A percentile compares a stretch with the other conserved stretches of the same genome.
Conservation (phyloP, 768 basidiomycete species). For the Auriscalpium vulgare region DNA sequence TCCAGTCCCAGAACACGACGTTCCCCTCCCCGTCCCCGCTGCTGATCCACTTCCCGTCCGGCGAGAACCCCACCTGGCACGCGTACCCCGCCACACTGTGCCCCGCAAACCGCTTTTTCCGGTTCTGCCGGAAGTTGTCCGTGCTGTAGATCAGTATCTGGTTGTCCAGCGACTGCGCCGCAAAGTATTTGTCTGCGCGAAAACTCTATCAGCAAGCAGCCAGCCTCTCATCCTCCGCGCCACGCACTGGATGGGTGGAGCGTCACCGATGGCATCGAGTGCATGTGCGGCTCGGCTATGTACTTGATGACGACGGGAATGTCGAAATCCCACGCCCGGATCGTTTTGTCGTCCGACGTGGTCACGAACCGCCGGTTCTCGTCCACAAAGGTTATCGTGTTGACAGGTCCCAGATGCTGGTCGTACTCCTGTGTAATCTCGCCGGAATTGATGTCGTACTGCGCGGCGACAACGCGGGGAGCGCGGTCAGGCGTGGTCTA, state of each 20-base stretch:
- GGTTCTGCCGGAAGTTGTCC: constrained; percentile 97
- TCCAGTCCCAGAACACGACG: constrained; percentile 99
- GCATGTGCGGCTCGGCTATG: constrained; percentile 98
- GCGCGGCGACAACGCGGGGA: not conserved
- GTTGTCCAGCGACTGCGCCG: constrained; percentile 96
- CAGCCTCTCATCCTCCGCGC: not conserved
- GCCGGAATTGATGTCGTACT: constrained; percentile 94
- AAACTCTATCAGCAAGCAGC: too few relatives aligned
- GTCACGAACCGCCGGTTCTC: constrained; percentile 97
- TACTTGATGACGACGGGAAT: constrained; percentile 99
- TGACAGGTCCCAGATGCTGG: constrained; percentile 96
- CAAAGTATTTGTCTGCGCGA: constrained; percentile 81
- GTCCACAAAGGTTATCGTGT: constrained; percentile 98
- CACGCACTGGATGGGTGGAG: constrained; percentile 88
- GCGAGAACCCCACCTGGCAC: constrained; percentile 94
- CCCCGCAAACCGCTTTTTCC: constrained; percentile 97
- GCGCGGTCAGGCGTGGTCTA: constrained; percentile 1
- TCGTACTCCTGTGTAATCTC: constrained; percentile 99
- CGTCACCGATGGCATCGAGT: constrained; percentile 98
- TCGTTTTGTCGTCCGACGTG: constrained; percentile 98
- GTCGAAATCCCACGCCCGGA: constrained; percentile 98
- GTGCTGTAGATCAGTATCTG: constrained; percentile 97
- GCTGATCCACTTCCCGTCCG: constrained; percentile 97
- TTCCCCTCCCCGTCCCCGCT: constrained; percentile 94
- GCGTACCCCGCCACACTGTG: constrained; percentile 97